Percentiles rank a stretch among this genome's conserved stretches.
Evolutionary conservation across 129 eudicot species (phyloP).

Genomic region (Flaveria sonorensis): DNA sequence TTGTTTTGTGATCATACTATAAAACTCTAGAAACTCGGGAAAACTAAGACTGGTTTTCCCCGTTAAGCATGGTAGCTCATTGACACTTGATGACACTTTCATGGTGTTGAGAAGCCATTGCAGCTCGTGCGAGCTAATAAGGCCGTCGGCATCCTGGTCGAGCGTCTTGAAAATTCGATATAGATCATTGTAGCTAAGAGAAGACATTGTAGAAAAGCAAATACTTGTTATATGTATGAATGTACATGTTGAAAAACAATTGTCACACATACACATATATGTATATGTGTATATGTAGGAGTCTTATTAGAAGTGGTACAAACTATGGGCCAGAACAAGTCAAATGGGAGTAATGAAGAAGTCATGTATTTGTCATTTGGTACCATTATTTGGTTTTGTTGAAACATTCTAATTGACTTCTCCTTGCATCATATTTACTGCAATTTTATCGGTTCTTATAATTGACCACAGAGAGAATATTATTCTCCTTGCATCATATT

Average conservation of each 20-base stretch:
- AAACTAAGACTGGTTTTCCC: constrained; percentile 45
- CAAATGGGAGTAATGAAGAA: constrained; percentile 10
- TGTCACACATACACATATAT: not conserved
- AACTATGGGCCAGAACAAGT: constrained; percentile 27
- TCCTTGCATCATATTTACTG: constrained; percentile 1
- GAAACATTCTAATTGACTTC: constrained; percentile 13
- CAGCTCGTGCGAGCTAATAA: constrained; percentile 59
- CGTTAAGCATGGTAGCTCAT: constrained; percentile 45
- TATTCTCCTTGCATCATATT: not conserved
- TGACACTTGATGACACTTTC: constrained; percentile 41
- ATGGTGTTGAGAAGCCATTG: constrained; percentile 54
- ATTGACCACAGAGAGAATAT: not conserved
- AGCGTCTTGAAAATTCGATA: constrained; percentile 61
- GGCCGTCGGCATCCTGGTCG: constrained; percentile 52
- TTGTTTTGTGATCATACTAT: constrained; percentile 35
- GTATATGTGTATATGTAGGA: not conserved
- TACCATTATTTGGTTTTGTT: constrained; percentile 31
- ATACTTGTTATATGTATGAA: not conserved
- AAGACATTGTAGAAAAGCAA: constrained; percentile 42
- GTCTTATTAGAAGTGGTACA: constrained; percentile 12
- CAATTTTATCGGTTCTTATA: constrained; percentile 14
- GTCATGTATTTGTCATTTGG: constrained; percentile 19
- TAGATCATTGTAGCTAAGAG: constrained; percentile 47
- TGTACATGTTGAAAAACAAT: not conserved
- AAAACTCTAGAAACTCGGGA: constrained; percentile 50